Conservation (phyloP, 2,329 filamentous ascomycete species). For the Acrocalymma vagum region DNA sequence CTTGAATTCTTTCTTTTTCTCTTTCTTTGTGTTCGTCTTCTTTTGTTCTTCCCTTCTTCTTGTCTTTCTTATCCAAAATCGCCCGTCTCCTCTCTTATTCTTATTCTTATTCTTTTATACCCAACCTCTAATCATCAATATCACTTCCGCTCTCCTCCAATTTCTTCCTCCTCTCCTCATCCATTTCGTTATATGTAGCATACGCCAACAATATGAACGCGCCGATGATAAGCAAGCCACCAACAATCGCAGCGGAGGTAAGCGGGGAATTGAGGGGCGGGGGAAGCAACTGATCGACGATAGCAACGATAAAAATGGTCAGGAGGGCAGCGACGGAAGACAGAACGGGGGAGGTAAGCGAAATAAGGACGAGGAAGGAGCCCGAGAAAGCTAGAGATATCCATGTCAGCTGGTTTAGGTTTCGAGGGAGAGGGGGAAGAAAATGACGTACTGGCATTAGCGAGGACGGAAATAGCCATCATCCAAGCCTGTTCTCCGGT, state of each 20-base stretch:
- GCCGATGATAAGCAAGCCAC: constrained; percentile 85
- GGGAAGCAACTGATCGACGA: constrained; percentile 88
- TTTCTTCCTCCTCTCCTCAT: constrained; percentile 76
- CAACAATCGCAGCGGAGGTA: constrained; percentile 76
- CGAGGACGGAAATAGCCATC: constrained; percentile 79
- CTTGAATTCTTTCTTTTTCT: too few relatives aligned
- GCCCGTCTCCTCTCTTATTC: constrained; percentile 1
- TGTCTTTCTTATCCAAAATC: constrained; percentile 1
- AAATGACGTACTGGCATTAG: constrained; percentile 76
- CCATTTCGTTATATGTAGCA: constrained; percentile 94
- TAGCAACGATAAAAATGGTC: constrained; percentile 95
- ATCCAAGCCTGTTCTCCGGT: constrained; percentile 80
- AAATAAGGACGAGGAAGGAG: constrained; percentile 91
- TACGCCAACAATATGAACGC: constrained; percentile 89
- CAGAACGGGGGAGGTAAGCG: constrained; percentile 89
- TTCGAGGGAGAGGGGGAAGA: constrained; percentile 1
- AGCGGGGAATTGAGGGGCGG: constrained; percentile 73
- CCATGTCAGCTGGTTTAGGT: constrained; percentile 8
- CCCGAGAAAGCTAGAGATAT: constrained; percentile 75
- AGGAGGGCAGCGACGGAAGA: constrained; percentile 91
- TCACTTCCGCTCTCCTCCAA: constrained; percentile 54
- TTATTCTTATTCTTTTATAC: neutral
- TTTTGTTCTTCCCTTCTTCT: too few relatives aligned
- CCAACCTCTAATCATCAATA: constrained; percentile 48
- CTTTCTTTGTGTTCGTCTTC: too few relatives aligned